Percentiles rank a stretch among this genome's conserved stretches.
Conservation (phyloP, 2,329 filamentous ascomycete genomes). For the Canariomyces notabilis region DNA sequence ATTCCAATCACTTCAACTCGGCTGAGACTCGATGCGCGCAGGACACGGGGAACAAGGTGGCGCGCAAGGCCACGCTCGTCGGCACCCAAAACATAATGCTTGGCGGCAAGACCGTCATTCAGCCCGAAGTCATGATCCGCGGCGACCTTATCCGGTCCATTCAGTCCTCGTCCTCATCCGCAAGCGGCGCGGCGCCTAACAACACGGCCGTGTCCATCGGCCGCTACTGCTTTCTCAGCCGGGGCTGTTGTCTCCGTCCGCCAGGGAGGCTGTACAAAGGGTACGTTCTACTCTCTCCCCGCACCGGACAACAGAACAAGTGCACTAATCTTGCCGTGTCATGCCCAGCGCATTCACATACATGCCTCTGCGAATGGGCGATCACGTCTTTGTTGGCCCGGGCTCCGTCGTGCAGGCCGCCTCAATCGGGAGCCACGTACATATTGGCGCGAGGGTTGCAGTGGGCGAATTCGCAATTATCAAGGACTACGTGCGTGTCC, state of each 20-base stretch:
- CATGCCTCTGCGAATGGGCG: slow-evolving; percentile 86
- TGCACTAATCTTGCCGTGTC: background rate
- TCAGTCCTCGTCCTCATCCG: slow-evolving; percentile 36
- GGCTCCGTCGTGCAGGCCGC: slow-evolving; percentile 75
- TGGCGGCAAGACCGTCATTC: slow-evolving; percentile 91
- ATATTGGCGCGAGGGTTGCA: slow-evolving; percentile 71
- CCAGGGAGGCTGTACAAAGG: slow-evolving; percentile 80
- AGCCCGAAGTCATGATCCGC: slow-evolving; percentile 89
- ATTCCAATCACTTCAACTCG: background rate
- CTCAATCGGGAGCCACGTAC: slow-evolving; percentile 76
- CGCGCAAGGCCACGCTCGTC: slow-evolving; percentile 82
- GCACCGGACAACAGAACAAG: background rate
- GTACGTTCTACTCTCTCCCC: slow-evolving; percentile 27
- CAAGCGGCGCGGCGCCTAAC: slow-evolving; percentile 40
- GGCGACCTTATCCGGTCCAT: slow-evolving; percentile 71
- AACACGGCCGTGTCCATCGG: slow-evolving; percentile 79
- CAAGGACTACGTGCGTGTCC: slow-evolving; percentile 85
- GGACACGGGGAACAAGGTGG: slow-evolving; percentile 99
- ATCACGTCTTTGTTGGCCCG: slow-evolving; percentile 86
- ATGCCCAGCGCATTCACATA: slow-evolving; percentile 58
- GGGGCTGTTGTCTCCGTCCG: slow-evolving; percentile 72
- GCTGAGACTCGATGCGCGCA: slow-evolving; percentile 32
- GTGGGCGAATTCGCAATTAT: slow-evolving; percentile 85
- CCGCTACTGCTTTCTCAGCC: slow-evolving; percentile 82
- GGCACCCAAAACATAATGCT: slow-evolving; percentile 98